Conservation (phyloP, 768 basidiomycete species). For the Chlorophyllum brunneum region DNA sequence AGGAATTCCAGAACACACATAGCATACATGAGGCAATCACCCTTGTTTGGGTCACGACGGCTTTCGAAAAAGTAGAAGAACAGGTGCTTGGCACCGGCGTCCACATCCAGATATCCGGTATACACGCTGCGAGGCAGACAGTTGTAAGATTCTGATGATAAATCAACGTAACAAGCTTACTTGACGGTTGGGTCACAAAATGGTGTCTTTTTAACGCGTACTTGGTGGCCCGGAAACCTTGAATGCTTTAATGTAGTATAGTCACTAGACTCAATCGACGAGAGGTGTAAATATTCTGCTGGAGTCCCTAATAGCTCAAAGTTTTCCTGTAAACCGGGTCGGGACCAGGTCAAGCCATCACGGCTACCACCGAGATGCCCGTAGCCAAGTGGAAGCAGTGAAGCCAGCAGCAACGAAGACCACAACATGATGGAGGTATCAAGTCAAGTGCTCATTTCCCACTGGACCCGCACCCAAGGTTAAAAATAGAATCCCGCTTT, state of each 20-base stretch:
- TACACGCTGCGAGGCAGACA: neutral
- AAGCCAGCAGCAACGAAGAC: neutral
- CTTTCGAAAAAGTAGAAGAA: conserved; percentile 83
- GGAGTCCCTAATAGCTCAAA: neutral
- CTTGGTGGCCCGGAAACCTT: conserved; percentile 43
- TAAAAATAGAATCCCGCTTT: neutral
- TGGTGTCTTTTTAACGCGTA: conserved; percentile 52
- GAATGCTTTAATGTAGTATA: conserved; percentile 43
- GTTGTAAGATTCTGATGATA: neutral
- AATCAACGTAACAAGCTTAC: conserved; percentile 21
- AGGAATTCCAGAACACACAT: neutral
- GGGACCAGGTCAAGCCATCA: neutral
- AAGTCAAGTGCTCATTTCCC: neutral
- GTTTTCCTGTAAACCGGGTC: neutral
- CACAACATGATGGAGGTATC: conserved; percentile 6
- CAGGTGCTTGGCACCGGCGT: conserved; percentile 52
- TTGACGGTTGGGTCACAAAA: conserved; percentile 59
- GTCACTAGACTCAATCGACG: conserved; percentile 5
- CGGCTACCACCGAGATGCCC: neutral
- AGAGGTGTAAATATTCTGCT: neutral
- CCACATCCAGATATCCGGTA: conserved; percentile 65
- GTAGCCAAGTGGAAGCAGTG: neutral
- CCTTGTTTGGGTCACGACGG: conserved; percentile 52
- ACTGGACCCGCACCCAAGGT: neutral
- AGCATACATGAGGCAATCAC: neutral